Evolutionary conservation across 108 stramenopile species (phyloP).

Genomic region (Seminavis robusta): DNA sequence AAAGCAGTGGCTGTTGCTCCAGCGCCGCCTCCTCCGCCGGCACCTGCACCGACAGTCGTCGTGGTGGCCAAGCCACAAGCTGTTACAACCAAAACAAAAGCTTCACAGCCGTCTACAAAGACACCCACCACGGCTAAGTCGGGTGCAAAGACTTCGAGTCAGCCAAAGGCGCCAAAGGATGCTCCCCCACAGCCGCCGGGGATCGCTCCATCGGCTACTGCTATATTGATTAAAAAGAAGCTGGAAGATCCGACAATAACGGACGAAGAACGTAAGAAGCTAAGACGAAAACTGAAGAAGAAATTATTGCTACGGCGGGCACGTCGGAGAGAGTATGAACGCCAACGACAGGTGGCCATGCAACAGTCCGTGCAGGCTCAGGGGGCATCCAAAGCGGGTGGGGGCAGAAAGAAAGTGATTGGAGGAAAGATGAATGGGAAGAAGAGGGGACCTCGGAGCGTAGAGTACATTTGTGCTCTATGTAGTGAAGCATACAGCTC

Average conservation of each 20-base stretch:
- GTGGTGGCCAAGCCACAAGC: too few relatives aligned
- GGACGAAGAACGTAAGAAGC: conserved; percentile 24
- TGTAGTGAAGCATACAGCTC: conserved; percentile 78
- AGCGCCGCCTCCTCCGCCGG: too few relatives aligned
- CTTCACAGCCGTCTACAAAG: too few relatives aligned
- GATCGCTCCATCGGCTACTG: not conserved
- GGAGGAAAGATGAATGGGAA: conserved; percentile 19
- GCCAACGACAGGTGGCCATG: conserved; percentile 20
- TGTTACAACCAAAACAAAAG: too few relatives aligned
- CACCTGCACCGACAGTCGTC: too few relatives aligned
- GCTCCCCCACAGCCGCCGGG: too few relatives aligned
- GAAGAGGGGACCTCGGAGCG: conserved; percentile 56
- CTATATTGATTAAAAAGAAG: not conserved
- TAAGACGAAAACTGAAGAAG: conserved; percentile 18
- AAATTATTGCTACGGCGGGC: conserved; percentile 17
- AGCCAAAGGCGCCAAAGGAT: too few relatives aligned
- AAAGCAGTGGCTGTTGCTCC: too few relatives aligned
- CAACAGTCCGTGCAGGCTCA: conserved; percentile 18
- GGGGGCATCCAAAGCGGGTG: not conserved
- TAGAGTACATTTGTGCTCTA: conserved; percentile 80
- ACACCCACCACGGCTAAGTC: too few relatives aligned
- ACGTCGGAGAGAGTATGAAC: conserved; percentile 28
- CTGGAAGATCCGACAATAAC: conserved; percentile 3
- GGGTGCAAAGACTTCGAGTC: too few relatives aligned
- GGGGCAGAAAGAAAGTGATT: conserved; percentile 15